Base-by-base conservation (phyloP, 441 rosid genomes). In the Metrosideros polymorpha region DNA sequence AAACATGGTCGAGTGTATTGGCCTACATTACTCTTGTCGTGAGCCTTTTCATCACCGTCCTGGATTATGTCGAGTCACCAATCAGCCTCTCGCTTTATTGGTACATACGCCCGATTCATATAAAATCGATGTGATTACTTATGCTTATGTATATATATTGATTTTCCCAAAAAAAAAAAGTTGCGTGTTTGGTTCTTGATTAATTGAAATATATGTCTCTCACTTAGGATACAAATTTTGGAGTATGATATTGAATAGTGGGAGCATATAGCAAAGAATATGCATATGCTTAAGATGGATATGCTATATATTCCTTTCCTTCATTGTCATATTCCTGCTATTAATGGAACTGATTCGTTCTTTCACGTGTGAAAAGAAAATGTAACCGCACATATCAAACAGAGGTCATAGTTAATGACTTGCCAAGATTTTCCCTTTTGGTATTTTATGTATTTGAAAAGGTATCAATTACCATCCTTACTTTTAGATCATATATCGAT, bases 101-200 rank as follows among this genome's bases (percentile, higher is more conserved):
- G 5, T 2, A 10, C 0, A 2, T 0, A 1, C 2, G 0, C 0
- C 4, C 6, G 1, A 8, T 8, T 63, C 25, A 32, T 66, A 19
- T 66, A 1, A 32, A 1, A 66, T 71, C 0, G n/a, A 10, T 71
- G 2, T 4, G 7, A 35, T 71, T 6, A 25, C 6, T 5, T 5
- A 22, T 35, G 1, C 4, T 39, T 35, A 9, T 4, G 4, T 22
- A 10, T 0, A 6, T 1, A 19, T 71, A 22, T 22, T 19, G 15
- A 71, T 35, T 42, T 71, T 22, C 6, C 9, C 2, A 2, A 5
- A 22, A 24, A 10, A 35, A 10, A 10, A 66, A 30, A 39, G 4
- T 71, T n/a, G 5, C 14, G 3, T 35, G n/a, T 12, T 22, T 39
- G 47, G 22, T 22, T 35, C 0, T 24, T 7, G 10, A 71, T 22